Evolutionary conservation across 169 alveolate species (phyloP), one percentile per base, ranked within the genome.

Genomic region (Amoebophrya sp.): DNA sequence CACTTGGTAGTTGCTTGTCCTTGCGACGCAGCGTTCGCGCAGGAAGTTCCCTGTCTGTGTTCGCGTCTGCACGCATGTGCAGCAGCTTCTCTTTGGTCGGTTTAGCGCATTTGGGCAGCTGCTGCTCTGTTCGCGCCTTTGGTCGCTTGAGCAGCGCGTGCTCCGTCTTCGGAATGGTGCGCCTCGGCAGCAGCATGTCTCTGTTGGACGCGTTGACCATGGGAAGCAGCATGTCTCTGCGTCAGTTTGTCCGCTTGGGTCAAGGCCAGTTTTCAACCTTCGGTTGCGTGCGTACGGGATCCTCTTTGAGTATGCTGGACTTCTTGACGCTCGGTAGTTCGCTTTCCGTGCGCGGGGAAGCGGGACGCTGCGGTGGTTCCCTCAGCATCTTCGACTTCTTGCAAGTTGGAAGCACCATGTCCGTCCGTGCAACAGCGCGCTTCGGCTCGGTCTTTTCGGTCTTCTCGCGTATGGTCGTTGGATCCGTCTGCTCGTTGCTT

Each of bases 1-100:
- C 39, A 0, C 36, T 47, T 38, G 92, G 14, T 0, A 34, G 54
- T 38, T 26, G 41, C 29, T 89, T 90, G 47, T 34, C 26, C 0
- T 36, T 47, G 36, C 47, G 89, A 10, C 23, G 89, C 92, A 23
- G 1, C 47, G 92, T 89, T 18, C 47, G 89, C 36, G 89, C 41
- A 0, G 92, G 39, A 0, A 39, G 41, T 33, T 0, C 40, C 12
- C 38, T 40, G 78, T 76, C 54, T 10, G 10, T 40, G 65, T 26
- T 41, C 1, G 93, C 78, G 41, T 12, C 6, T 0, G 41, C 40
- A 6, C 41, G 47, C 41, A 39, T 39, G 78, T 90, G 90, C 65
- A n/a, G 78, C 47, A 41, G 26, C 0, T 89, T 89, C 76, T 89
- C 91, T 0, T 23, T 89, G 91, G n/a, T 89, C 41, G 91, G 53